A percentile compares a stretch with the other conserved stretches of the same genome.
Evolutionary conservation across 1,284 basidiomycete genomes (phyloP).

Genomic region (Moesziomyces globuligerus): DNA sequence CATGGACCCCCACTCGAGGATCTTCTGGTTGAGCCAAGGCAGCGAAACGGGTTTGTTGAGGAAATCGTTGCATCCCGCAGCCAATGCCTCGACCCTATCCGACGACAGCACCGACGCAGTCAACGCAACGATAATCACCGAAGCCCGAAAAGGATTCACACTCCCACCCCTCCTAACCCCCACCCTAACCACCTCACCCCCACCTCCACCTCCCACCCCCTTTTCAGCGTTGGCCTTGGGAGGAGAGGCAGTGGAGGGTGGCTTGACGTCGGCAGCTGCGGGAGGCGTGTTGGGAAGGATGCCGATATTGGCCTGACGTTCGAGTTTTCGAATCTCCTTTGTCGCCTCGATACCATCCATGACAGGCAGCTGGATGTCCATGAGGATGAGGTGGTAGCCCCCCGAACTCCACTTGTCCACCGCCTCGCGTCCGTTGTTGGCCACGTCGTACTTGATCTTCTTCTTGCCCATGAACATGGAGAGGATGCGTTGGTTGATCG

Average conservation of each 20-base stretch:
- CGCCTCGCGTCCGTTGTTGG: slow-evolving; percentile 93
- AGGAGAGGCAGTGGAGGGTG: slow-evolving; percentile 1
- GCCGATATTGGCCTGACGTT: slow-evolving; percentile 76
- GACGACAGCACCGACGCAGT: slow-evolving; percentile 91
- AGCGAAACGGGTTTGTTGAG: slow-evolving; percentile 95
- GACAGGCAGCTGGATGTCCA: slow-evolving; percentile 99
- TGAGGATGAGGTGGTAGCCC: slow-evolving; percentile 94
- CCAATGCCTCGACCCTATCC: slow-evolving; percentile 93
- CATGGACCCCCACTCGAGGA: slow-evolving; percentile 89
- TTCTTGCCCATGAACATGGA: slow-evolving; percentile 95
- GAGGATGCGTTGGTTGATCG: slow-evolving; percentile 96
- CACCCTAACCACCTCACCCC: background rate
- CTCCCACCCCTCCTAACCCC: slow-evolving; percentile 13
- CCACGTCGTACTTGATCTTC: slow-evolving; percentile 93
- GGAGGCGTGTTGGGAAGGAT: slow-evolving; percentile 76
- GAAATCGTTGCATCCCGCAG: slow-evolving; percentile 98
- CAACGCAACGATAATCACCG: slow-evolving; percentile 97
- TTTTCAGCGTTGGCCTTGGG: slow-evolving; percentile 20
- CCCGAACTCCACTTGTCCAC: slow-evolving; percentile 95
- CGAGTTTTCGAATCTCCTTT: slow-evolving; percentile 89
- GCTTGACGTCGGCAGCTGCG: slow-evolving; percentile 14
- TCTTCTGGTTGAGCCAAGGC: slow-evolving; percentile 96
- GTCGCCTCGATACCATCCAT: slow-evolving; percentile 99
- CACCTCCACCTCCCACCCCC: slow-evolving; percentile 12
- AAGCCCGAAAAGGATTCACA: slow-evolving; percentile 78